phyloP scores from a whole-genome alignment of 2,329 filamentous ascomycete genomes.

The Simplicillium sp. region DNA sequence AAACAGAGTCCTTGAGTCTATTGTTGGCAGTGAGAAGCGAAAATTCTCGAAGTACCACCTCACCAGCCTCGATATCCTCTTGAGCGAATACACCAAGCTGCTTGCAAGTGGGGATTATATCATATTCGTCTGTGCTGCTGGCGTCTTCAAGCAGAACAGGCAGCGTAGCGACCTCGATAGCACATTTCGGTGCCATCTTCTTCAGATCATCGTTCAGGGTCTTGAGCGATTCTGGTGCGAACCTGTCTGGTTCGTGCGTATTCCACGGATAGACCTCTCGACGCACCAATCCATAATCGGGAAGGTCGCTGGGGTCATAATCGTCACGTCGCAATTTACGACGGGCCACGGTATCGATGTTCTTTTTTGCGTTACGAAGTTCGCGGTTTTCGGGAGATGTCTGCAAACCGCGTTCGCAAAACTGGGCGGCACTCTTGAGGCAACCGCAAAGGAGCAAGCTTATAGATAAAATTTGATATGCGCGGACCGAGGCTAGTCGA shows the following conservation, averaged over 20 bases:
- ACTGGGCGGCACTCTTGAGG: slow-evolving; percentile 56
- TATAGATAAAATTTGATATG: slow-evolving; percentile 49
- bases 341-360: slow-evolving; percentile 43
- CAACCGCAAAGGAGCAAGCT: slow-evolving; percentile 57
- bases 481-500: slow-evolving; percentile 40
- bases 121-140: slow-evolving; percentile 36
- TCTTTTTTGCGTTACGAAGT: slow-evolving; percentile 41
- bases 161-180: slow-evolving; percentile 65
- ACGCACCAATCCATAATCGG: slow-evolving; percentile 61
- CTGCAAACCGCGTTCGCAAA: slow-evolving; percentile 52
- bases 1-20: slow-evolving; percentile 74
- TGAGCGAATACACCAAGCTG: slow-evolving; percentile 90
- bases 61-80: slow-evolving; percentile 66
- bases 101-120: slow-evolving; percentile 49
- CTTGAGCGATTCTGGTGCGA: slow-evolving; percentile 56
- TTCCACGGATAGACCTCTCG: slow-evolving; percentile 66
- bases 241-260: slow-evolving; percentile 57
- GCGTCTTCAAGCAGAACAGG: slow-evolving; percentile 57
- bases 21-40: slow-evolving; percentile 86
- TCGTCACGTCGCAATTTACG: slow-evolving; percentile 35
- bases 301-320: slow-evolving; percentile 46
- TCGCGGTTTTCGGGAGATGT: slow-evolving; percentile 44
- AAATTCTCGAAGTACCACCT: slow-evolving; percentile 70
- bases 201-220: slow-evolving; percentile 63
- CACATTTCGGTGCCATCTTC: slow-evolving; percentile 68